A percentile compares a stretch with the other conserved stretches of the same genome.
Conservation (phyloP, 257 asterid genomes). For the Jaltomata sinuosa region DNA sequence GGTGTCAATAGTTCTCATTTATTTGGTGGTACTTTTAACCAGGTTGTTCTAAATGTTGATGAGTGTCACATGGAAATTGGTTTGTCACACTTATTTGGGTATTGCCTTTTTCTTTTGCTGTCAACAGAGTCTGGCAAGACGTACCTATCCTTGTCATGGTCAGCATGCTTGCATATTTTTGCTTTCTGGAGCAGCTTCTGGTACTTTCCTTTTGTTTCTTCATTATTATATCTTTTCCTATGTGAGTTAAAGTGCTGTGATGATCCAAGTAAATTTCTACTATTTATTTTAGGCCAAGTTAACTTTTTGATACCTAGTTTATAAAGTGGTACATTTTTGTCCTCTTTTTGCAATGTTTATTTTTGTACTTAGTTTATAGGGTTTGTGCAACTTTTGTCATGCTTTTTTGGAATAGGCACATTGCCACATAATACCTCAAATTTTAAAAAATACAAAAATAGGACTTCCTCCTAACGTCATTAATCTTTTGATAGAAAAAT, state of each 20-base stretch:
- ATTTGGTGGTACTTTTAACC: neutral
- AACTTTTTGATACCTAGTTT: neutral
- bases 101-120: neutral
- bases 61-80: neutral
- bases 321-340: neutral
- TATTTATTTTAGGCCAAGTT: neutral
- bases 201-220: slow-evolving; percentile 29
- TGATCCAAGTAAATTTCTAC: neutral
- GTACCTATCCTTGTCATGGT: slow-evolving; percentile 93
- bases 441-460: neutral
- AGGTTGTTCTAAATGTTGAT: neutral
- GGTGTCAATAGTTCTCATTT: neutral
- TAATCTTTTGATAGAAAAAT: neutral
- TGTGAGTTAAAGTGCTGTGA: neutral
- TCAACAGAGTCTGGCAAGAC: slow-evolving; percentile 86
- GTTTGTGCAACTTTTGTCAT: neutral
- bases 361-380: neutral
- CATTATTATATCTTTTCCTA: neutral
- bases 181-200: slow-evolving; percentile 98
- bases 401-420: neutral
- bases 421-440: neutral
- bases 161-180: slow-evolving; percentile 96
- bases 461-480: neutral
- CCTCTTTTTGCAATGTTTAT: neutral
- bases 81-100: neutral